Base-by-base conservation (phyloP, 352 stramenopile genomes). In the Pilasporangium apinafurcum region DNA sequence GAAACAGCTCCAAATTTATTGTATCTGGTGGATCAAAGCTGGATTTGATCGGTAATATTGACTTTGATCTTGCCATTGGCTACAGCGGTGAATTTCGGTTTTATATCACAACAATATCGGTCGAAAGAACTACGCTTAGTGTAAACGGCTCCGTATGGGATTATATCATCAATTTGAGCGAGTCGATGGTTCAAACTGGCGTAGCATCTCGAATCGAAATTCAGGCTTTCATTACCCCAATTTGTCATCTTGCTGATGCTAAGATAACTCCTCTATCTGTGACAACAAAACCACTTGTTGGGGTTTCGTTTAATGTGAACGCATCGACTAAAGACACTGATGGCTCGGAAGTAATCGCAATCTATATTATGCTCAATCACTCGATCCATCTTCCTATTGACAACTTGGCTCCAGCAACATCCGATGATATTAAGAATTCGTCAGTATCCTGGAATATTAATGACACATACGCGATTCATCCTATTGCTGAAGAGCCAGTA, bases 291-390 rank as follows among this genome's bases (percentile, higher is more conserved):
- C 64, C 64, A 26, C 30, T 65, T 3, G 33, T 50, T 4, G 47
- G 20, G 17, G 38, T 59, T 17, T 38, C 27, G 8, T 52, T 75
- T 18, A 36, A 42, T 10, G 29, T 71, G 2, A 9, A 43, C 13
- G 51, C 47, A 2, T 75, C 35, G 36, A 71, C 64, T 2, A 44
- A 50, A 10, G 57, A 66, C 22, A 43, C 20, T 13, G 57, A 66
- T 54, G 52, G 57, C n/a, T 66, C 57, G 1, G 57, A 66, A 26
- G 38, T 62, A 0, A 17, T 66, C 4, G 21, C 12, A 17, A 30
- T 53, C 2, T 27, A 49, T 34, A 41, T 66, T 5, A 32, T 26
- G 5, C 52, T 66, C 3, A 66, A 66, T 48, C 44, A 39, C 6
- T 62, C n/a, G n/a, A n/a, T n/a, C n/a, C n/a, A n/a, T n/a, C n/a